phyloP scores from a whole-genome alignment of 2,329 filamentous ascomycete genomes.

The Monascus ruber region DNA sequence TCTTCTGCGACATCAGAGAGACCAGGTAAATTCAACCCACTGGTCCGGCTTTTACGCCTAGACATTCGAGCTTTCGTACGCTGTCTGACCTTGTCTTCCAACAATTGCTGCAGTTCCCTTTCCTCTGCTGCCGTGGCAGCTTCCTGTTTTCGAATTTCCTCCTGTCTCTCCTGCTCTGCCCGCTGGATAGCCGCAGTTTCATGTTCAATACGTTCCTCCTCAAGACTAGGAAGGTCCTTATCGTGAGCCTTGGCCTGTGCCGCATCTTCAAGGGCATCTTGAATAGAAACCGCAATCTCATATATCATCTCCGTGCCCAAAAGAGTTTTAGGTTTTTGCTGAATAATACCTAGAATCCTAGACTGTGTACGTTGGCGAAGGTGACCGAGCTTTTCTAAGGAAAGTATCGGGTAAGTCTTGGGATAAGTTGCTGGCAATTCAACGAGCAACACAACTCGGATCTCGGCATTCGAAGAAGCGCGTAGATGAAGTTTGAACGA shows the following conservation, averaged over 20 bases:
- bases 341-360: constrained; percentile 58
- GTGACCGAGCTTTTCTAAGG: constrained; percentile 51
- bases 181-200: constrained; percentile 56
- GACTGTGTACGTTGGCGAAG: constrained; percentile 60
- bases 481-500: constrained; percentile 71
- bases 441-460: constrained; percentile 61
- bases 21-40: constrained; percentile 18
- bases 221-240: constrained; percentile 68
- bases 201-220: constrained; percentile 76
- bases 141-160: constrained; percentile 35
- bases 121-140: constrained; percentile 31
- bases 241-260: constrained; percentile 64
- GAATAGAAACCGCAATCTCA: constrained; percentile 48
- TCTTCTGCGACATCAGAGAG: constrained; percentile 20
- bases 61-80: constrained; percentile 27
- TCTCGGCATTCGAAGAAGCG: constrained; percentile 59
- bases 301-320: constrained; percentile 56
- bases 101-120: constrained; percentile 25
- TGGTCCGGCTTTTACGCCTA: constrained; percentile 27
- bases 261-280: constrained; percentile 73
- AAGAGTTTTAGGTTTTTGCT: constrained; percentile 55
- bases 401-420: constrained; percentile 64
- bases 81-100: constrained; percentile 29
- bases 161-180: constrained; percentile 39
- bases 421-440: constrained; percentile 85